Percentiles rank a stretch among this genome's conserved stretches.
Conservation (phyloP, 2,329 filamentous ascomycete genomes). For the Phyllosticta citriasiana region DNA sequence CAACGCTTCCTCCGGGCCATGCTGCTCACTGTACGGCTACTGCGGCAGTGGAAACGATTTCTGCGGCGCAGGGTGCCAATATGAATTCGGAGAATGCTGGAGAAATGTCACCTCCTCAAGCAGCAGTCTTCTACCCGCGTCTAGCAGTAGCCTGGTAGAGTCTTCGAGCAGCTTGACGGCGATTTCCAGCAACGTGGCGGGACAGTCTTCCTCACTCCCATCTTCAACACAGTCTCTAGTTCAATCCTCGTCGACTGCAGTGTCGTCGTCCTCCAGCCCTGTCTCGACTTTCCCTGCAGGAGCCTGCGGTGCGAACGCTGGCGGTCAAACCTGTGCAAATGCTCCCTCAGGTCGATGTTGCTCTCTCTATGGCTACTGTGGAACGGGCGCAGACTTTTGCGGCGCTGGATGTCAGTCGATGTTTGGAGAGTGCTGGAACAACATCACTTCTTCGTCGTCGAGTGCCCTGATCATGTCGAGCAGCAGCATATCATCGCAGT, state of each 20-base stretch:
- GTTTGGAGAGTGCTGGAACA: conserved; percentile 26
- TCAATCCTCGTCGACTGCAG: neutral
- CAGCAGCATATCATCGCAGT: neutral
- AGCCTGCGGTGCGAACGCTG: neutral
- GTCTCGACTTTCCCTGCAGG: neutral
- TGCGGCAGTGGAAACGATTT: conserved; percentile 8
- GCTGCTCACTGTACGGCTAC: conserved; percentile 9
- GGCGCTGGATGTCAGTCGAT: conserved; percentile 27
- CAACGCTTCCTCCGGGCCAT: neutral
- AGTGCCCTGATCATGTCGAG: neutral
- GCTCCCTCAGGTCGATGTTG: conserved; percentile 2
- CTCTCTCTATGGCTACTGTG: conserved; percentile 1
- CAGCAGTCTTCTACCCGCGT: neutral
- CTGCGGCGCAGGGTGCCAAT: conserved; percentile 6
- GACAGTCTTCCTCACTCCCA: neutral
- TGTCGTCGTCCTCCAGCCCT: neutral
- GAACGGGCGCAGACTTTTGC: conserved; percentile 22
- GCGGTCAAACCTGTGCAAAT: neutral
- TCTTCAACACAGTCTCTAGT: neutral
- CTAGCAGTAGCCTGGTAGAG: neutral
- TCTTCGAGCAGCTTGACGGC: neutral
- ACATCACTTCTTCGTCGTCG: neutral
- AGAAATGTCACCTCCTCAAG: neutral
- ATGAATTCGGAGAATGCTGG: conserved; percentile 2
- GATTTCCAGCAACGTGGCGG: neutral